Evolutionary conservation across 768 basidiomycete species (phyloP), one percentile per base, ranked within the genome.

Genomic region (Serendipita sp.): DNA sequence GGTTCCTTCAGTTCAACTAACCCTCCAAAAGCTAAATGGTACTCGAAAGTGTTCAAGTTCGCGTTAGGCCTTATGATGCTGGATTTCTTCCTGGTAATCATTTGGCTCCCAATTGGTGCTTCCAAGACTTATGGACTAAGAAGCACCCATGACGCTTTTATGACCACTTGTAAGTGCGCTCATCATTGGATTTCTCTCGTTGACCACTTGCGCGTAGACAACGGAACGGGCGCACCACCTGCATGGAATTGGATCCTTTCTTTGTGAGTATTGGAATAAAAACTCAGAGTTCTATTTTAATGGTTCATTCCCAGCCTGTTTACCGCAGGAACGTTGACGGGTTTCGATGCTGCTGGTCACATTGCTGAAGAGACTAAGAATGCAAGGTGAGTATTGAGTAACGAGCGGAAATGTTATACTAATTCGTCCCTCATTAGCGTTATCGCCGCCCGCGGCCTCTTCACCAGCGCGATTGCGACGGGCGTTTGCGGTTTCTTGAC

Each of bases 191-290:
- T 2, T 43, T 8, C n/a, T 23, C 50, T 34, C 52, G 34, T 43
- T 34, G n/a, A 44, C 52, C 40, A 55, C 65, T 29, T 53, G 40
- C 29, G 64, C 13, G 36, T n/a, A 52, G 89, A 90, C 73, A 94
- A 94, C 69, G 91, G 90, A 31, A 93, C 91, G 0, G 88, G 88
- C 0, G 91, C 91, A 2, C 80, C 88, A 23, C 76, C 86, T 6
- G 89, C 81, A 3, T 94, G 91, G 93, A 94, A 93, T 69, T 95
- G 89, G 89, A 80, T 91, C 15, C 73, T 96, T 44, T 90, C 86
- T 3, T 90, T 91, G 89, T 90, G 68, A 62, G 81, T 74, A 2
- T 31, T 1, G 37, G 6, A 13, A 13, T 40, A 6, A 1, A 40
- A 6, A 73, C 27, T 58, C 23, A 50, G n/a, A 27, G 5, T n/a